Evolutionary conservation across 129 eudicot genomes (phyloP).

Genomic region (Saposhnikovia divaricata): DNA sequence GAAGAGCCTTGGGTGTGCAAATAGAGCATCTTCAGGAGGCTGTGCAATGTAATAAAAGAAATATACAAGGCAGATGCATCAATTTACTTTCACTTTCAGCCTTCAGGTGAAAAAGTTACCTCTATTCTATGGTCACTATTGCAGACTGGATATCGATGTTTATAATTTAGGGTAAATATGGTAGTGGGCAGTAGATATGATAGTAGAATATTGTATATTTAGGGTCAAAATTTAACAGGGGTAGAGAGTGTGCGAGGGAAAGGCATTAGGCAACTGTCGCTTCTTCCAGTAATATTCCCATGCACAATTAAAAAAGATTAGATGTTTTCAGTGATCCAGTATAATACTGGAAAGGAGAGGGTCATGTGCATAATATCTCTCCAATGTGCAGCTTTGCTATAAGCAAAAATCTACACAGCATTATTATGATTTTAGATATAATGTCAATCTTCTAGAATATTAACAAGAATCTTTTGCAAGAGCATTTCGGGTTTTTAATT

Average conservation of each 20-base stretch:
- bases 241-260: not conserved
- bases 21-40: conserved; percentile 99
- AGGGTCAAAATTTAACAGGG: not conserved
- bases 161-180: not conserved
- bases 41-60: conserved; percentile 24
- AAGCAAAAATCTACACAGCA: not conserved
- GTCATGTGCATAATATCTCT: not conserved
- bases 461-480: not conserved
- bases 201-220: not conserved
- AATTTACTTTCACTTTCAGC: not conserved
- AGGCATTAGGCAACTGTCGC: not conserved
- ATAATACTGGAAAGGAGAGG: not conserved
- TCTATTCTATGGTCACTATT: not conserved
- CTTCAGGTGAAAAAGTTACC: not conserved
- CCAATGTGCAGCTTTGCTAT: not conserved
- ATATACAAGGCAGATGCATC: not conserved
- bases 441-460: not conserved
- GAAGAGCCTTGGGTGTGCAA: conserved; percentile 93
- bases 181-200: not conserved
- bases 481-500: not conserved
- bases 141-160: not conserved
- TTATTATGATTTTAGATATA: not conserved
- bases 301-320: not conserved
- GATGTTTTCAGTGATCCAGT: not conserved
- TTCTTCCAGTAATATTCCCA: not conserved